Evolutionary conservation across 106 monocot genomes (phyloP).

Genomic region (Narthecium ossifragum): DNA sequence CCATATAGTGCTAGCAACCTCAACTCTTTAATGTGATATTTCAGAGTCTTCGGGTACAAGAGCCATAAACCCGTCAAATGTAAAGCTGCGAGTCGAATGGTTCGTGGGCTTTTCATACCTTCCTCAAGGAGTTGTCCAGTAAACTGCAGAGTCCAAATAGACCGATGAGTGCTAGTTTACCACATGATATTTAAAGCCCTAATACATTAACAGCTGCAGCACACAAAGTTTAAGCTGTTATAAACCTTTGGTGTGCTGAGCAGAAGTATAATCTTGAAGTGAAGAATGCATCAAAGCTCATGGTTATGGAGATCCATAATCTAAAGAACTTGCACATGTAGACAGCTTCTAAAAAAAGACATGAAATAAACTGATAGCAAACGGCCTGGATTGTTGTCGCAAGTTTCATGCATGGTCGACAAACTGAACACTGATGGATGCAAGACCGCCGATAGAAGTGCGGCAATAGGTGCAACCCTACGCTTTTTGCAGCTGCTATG

Average conservation of each 20-base stretch:
- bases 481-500: slow-evolving; percentile 91
- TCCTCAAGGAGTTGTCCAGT: slow-evolving; percentile 74
- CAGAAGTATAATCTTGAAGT: too few relatives aligned
- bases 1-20: slow-evolving; percentile 82
- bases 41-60: slow-evolving; percentile 53
- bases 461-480: slow-evolving; percentile 86
- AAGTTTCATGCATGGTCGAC: slow-evolving; percentile 60
- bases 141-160: slow-evolving; percentile 39
- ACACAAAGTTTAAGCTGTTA: too few relatives aligned
- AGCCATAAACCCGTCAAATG: slow-evolving; percentile 87
- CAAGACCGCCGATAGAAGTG: slow-evolving; percentile 82
- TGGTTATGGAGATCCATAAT: too few relatives aligned
- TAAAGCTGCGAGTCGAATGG: slow-evolving; percentile 83
- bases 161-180: too few relatives aligned
- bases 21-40: slow-evolving; percentile 81
- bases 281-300: too few relatives aligned
- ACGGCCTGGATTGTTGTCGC: slow-evolving; percentile 52
- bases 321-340: too few relatives aligned
- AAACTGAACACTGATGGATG: slow-evolving; percentile 63
- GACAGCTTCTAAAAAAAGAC: too few relatives aligned
- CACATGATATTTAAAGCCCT: too few relatives aligned
- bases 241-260: too few relatives aligned
- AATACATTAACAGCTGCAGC: too few relatives aligned
- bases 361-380: slow-evolving; percentile 28
- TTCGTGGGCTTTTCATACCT: slow-evolving; percentile 86